These are phyloP conservation scores for Kalmanozyma brasiliensis DNA, from an alignment of 1,284 basidiomycete species.

Conservation along the genomic window DNA sequence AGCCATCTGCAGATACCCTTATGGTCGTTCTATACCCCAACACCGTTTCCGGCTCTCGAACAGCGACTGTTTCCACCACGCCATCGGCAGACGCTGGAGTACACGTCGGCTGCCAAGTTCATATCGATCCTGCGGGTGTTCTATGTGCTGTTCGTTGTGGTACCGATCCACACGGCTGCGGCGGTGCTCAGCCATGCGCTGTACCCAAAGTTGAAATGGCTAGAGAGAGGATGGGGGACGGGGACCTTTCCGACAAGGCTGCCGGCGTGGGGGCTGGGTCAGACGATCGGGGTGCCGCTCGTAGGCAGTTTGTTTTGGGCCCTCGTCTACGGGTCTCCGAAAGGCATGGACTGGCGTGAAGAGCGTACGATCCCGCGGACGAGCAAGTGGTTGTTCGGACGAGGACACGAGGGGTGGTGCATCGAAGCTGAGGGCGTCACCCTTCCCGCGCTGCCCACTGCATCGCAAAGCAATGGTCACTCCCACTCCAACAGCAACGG, in stretches of 20 bases:
- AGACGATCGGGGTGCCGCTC: constrained; percentile 21
- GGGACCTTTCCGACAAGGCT: constrained; percentile 13
- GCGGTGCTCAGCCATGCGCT: constrained; percentile 21
- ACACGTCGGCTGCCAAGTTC: not conserved
- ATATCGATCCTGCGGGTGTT: constrained; percentile 3
- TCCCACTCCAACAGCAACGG: not conserved
- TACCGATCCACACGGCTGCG: constrained; percentile 14
- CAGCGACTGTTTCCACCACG: constrained; percentile 23
- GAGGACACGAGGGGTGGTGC: constrained; percentile 34
- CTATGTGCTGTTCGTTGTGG: constrained; percentile 19
- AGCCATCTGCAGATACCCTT: constrained; percentile 5
- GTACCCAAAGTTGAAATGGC: constrained; percentile 3
- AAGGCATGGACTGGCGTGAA: constrained; percentile 20
- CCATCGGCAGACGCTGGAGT: constrained; percentile 17
- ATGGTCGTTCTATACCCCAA: constrained; percentile 15
- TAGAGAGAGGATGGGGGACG: constrained; percentile 1
- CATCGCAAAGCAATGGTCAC: not conserved
- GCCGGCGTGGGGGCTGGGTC: constrained; percentile 15
- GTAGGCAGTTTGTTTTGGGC: constrained; percentile 37
- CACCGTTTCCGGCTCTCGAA: constrained; percentile 16
- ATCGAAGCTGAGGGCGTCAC: constrained; percentile 35
- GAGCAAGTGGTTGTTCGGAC: constrained; percentile 27
- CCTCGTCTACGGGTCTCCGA: constrained; percentile 24
- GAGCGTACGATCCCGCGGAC: constrained; percentile 18
- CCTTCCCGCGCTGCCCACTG: constrained; percentile 20